Conservation (phyloP, 495 filamentous ascomycete species). For the Xylaria grammica region DNA sequence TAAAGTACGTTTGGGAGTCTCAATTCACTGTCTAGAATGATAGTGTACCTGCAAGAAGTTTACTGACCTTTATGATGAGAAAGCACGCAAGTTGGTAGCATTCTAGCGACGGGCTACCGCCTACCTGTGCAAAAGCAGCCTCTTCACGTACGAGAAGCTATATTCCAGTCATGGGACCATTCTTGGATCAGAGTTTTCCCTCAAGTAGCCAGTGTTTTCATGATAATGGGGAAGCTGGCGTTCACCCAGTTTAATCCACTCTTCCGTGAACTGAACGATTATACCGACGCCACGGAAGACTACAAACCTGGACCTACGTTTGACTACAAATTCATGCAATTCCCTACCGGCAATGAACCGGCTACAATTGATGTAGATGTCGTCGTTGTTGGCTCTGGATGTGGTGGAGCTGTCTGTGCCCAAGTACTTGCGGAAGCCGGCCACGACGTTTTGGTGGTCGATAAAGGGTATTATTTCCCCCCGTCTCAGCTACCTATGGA, state of each 20-base stretch:
- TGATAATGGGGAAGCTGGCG: constrained; percentile 56
- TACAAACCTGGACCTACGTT: constrained; percentile 61
- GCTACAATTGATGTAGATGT: constrained; percentile 75
- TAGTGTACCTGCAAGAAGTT: not conserved
- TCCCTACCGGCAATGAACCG: constrained; percentile 36
- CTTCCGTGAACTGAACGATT: constrained; percentile 63
- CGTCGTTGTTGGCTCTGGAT: constrained; percentile 85
- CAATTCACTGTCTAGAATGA: not conserved
- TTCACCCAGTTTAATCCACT: constrained; percentile 67
- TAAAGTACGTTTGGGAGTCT: constrained; percentile 32
- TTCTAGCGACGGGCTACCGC: constrained; percentile 68
- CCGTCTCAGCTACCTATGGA: constrained; percentile 76
- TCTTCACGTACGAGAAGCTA: constrained; percentile 61
- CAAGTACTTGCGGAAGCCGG: constrained; percentile 79
- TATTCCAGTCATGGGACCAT: constrained; percentile 63
- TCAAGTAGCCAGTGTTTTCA: constrained; percentile 60
- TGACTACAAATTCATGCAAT: constrained; percentile 58
- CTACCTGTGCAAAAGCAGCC: constrained; percentile 68
- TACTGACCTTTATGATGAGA: constrained; percentile 14
- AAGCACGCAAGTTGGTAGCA: constrained; percentile 71
- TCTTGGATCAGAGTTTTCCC: constrained; percentile 66
- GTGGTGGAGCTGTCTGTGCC: constrained; percentile 82
- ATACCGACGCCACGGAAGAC: constrained; percentile 63
- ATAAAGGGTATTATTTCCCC: constrained; percentile 78
- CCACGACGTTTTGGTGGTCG: constrained; percentile 77